Base-by-base conservation (phyloP, 441 rosid genomes). In the Erodium texanum region DNA sequence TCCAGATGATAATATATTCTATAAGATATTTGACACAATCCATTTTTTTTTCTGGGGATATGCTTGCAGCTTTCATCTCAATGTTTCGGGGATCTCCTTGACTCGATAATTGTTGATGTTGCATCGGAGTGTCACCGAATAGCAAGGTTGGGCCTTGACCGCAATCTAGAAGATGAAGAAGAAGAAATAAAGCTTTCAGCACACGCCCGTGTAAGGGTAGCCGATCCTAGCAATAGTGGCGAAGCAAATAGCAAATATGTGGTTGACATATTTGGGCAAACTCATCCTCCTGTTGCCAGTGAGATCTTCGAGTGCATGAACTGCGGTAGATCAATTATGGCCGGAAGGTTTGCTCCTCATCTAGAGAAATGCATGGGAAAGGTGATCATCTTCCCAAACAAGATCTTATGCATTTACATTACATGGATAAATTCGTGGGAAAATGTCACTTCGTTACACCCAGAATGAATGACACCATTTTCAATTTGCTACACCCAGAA, bases 271-370 rank as follows among this genome's bases (percentile, higher is more conserved):
- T 93, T 90, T 72, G 97, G 96, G 65, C 97, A 89, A 80, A 82
- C 86, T 1, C 97, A 89, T 80, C 98, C 96, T 14, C 24, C 89
- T 54, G 80, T 89, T 10, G 98, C 98, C 54, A 81, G 8, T 78
- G 96, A 93, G 76, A 73, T 93, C 68, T 88, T 91, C 38, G 89
- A 88, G 32, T 91, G 99, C 82, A 93, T 91, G 95, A 93, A 91
- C 78, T 91, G 99, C 75, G 86, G 96, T 38, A 76, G 94, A 65
- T 82, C 88, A 15, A 84, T 89, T 62, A 75, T 83, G 79, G 96
- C 99, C 7, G 97, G 99, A 77, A 88, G 92, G 73, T 89, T 93
- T 74, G 97, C 99, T 82, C 96, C 96, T 76, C 99, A 93, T 84
- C 68, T 93, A 72, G 97, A 89, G 68, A 93, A 87, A 81, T 93